Evolutionary conservation across 2,329 filamentous ascomycete genomes (phyloP), one percentile per base, ranked within the genome.

Genomic region (Stachybotrys chartarum): DNA sequence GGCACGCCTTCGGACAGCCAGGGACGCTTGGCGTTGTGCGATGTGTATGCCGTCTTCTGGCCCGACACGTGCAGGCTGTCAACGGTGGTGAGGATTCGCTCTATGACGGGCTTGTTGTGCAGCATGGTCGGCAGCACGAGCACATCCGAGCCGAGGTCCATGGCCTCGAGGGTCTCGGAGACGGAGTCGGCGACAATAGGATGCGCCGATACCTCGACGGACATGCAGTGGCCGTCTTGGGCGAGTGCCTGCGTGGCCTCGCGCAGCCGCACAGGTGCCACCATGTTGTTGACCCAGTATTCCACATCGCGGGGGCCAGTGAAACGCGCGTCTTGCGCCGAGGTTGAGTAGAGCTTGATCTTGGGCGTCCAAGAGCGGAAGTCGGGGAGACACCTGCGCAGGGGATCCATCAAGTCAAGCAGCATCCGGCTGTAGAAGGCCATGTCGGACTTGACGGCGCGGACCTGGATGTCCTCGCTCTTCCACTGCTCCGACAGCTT

Each of bases 251-350:
- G 35, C 7, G 56, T 52, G 7, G 56, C 54, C 32, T 46, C 39
- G 6, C 18, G 47, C 4, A 58, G 53, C 11, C 30, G 53, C 10
- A 58, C 57, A 2, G 57, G 57, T 16, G 53, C 53, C 11, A 56
- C 50, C 57, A 58, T 58, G 50, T 58, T 58, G 44, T 52, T 56
- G 48, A 45, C 51, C 56, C 56, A 58, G 44, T 58, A 58, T 7
- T 31, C 47, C 17, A 35, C 16, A n/a, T 54, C 51, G 8, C 54
- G 54, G 7, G 50, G 54, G 11, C 50, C 31, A 7, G n/a, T 6
- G 8, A 32, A 46, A 16, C 56, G 56, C 10, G 56, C 48, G 32
- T 57, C 54, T 6, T 39, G 39, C 3, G 52, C 30, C 3, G 56
- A 57, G 6, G 56, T 57, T 24, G 56, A 57, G 47, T 57, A 57